A percentile compares a stretch with the other conserved stretches of the same genome.
Conservation (phyloP, 2,329 filamentous ascomycete genomes). For the Fonsecaea monophora region DNA sequence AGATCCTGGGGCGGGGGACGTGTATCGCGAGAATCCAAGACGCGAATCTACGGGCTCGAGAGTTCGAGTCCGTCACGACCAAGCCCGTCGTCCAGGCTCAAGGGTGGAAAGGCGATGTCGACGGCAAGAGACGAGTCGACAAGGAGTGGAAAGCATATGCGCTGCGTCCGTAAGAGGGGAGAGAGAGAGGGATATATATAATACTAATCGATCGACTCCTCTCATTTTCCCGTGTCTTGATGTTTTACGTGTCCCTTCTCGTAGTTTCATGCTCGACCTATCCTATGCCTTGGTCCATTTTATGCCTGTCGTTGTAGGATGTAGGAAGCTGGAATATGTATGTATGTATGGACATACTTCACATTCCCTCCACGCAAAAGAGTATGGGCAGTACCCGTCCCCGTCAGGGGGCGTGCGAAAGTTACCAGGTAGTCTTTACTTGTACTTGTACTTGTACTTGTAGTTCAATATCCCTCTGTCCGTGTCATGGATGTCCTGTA, state of each 20-base stretch:
- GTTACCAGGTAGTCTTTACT: too few relatives aligned
- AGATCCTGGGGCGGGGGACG: constrained; percentile 61
- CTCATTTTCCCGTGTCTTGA: not conserved
- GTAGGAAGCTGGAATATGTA: too few relatives aligned
- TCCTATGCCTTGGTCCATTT: too few relatives aligned
- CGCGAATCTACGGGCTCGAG: constrained; percentile 42
- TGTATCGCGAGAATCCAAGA: constrained; percentile 54
- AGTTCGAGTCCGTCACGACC: constrained; percentile 23
- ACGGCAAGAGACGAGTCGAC: constrained; percentile 35
- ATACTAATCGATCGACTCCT: not conserved
- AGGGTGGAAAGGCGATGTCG: constrained; percentile 27
- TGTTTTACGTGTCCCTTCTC: not conserved
- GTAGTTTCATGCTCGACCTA: too few relatives aligned
- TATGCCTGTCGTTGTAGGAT: too few relatives aligned
- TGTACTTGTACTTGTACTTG: too few relatives aligned
- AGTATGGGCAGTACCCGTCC: too few relatives aligned
- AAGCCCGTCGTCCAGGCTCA: constrained; percentile 23
- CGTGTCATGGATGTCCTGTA: too few relatives aligned
- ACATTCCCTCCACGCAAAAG: too few relatives aligned
- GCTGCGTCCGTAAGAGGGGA: constrained; percentile 1
- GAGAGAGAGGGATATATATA: not conserved
- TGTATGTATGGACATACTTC: too few relatives aligned
- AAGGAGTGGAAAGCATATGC: constrained; percentile 35
- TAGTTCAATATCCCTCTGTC: too few relatives aligned
- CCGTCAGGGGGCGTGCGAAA: too few relatives aligned